Evolutionary conservation across 495 filamentous ascomycete genomes (phyloP).

Genomic region (Neurospora sp.): DNA sequence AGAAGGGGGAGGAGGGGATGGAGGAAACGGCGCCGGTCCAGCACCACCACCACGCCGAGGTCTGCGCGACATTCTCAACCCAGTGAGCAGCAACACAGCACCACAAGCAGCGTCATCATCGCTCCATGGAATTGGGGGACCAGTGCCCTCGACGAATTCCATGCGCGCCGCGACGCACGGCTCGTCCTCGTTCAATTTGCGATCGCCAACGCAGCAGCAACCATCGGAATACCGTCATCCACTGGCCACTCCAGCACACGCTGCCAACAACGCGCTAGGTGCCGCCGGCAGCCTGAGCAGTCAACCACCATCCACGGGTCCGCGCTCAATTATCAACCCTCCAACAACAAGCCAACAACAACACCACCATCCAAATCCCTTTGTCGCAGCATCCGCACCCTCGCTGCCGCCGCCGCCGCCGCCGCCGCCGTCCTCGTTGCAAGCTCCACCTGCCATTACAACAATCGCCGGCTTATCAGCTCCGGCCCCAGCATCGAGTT

Average conservation of each 20-base stretch:
- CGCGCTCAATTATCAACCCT: constrained; percentile 22
- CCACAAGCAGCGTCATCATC: constrained; percentile 14
- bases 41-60: constrained; percentile 13
- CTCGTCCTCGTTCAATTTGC: constrained; percentile 23
- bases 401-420: constrained; percentile 2
- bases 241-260: neutral
- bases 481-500: constrained; percentile 1
- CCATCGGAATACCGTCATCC: constrained; percentile 4
- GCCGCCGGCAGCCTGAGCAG: neutral
- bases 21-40: constrained; percentile 10
- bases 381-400: constrained; percentile 14
- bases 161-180: neutral
- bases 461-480: constrained; percentile 2
- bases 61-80: constrained; percentile 30
- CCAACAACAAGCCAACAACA: neutral
- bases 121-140: constrained; percentile 6
- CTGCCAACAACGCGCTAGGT: constrained; percentile 6
- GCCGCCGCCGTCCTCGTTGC: constrained; percentile 13
- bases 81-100: constrained; percentile 20
- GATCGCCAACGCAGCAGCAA: constrained; percentile 31
- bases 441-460: constrained; percentile 17
- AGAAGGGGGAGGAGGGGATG: constrained; percentile 14
- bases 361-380: constrained; percentile 12
- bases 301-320: constrained; percentile 6
- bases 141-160: neutral